phyloP scores from a whole-genome alignment of 441 rosid species.

The Codiaeum variegatum region DNA sequence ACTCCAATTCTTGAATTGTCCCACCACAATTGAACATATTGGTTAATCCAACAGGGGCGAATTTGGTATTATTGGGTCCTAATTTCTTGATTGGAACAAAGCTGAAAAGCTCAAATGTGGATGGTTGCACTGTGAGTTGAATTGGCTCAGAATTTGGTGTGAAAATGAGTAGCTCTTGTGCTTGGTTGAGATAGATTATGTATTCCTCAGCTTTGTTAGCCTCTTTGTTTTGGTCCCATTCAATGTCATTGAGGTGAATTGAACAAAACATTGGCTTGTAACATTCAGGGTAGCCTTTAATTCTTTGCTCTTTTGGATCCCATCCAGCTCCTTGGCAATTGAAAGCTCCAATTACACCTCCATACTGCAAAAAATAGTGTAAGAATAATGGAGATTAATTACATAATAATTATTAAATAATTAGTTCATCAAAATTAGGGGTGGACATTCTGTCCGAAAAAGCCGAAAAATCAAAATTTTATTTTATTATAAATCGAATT shows the following conservation, averaged over 20 bases:
- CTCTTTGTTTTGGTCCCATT: slow-evolving; percentile 60
- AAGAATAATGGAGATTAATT: slow-evolving; percentile 4
- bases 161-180: slow-evolving; percentile 31
- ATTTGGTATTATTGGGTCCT: slow-evolving; percentile 31
- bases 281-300: slow-evolving; percentile 53
- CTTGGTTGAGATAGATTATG: slow-evolving; percentile 45
- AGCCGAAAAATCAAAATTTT: too few species aligned
- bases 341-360: slow-evolving; percentile 81
- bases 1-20: slow-evolving; percentile 42
- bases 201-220: slow-evolving; percentile 39
- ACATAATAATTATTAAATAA: too few species aligned
- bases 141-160: slow-evolving; percentile 40
- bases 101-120: slow-evolving; percentile 62
- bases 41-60: slow-evolving; percentile 58
- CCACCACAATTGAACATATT: slow-evolving; percentile 74
- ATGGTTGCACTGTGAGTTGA: slow-evolving; percentile 51
- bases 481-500: too few species aligned
- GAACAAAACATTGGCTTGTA: slow-evolving; percentile 46
- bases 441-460: too few species aligned
- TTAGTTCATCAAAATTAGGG: too few species aligned
- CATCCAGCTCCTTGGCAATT: slow-evolving; percentile 91
- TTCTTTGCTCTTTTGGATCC: slow-evolving; percentile 46
- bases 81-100: slow-evolving; percentile 53
- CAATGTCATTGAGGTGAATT: slow-evolving; percentile 56
- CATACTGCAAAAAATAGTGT: slow-evolving; percentile 55